Base-by-base conservation (phyloP, 1,284 basidiomycete genomes). In the Naganishia albida region DNA sequence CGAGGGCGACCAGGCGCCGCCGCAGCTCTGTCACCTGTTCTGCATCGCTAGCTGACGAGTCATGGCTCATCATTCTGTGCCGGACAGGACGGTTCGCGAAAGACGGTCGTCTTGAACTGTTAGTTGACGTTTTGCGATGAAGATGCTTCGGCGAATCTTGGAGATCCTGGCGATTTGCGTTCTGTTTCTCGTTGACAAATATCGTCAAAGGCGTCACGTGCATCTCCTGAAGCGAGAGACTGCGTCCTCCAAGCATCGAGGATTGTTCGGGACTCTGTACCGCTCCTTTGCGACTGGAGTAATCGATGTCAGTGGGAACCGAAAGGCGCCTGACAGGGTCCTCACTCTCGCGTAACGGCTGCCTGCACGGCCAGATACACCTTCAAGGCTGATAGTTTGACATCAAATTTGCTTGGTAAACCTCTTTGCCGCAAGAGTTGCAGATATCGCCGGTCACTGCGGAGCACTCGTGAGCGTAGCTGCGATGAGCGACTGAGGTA, bases 121-220 rank as follows among this genome's bases (percentile, higher is more conserved):
- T 51, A 18, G n/a, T 39, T 7, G 46, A 38, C 30, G 16, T 49
- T 46, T 60, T 60, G 10, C 30, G 28, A 15, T 39, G 44, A 12
- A 49, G 3, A 48, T 57, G 30, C 18, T 20, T 60, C 20, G 20
- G 56, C 6, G 34, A 40, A 18, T 39, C 48, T 26, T 49, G 48
- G 49, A 50, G n/a, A 13, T 64, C 48, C 15, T 18, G n/a, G 6
- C 15, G 44, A 10, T 26, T n/a, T 7, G 63, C 55, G 3, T 43
- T 46, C 2, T 25, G 23, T 20, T 69, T 72, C 16, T 80, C 78
- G 23, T 87, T 91, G 71, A 99, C 83, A 79, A 99, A 98, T 25
- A 99, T 89, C 0, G 94, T 99, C 68, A 93, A 92, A 6, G 93
- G 93, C 0, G 93, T 90, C n/a, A 97, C 89, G 3, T 89, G 87